Conservation (phyloP, 2,329 filamentous ascomycete genomes). For the Falciphora oryzae region DNA sequence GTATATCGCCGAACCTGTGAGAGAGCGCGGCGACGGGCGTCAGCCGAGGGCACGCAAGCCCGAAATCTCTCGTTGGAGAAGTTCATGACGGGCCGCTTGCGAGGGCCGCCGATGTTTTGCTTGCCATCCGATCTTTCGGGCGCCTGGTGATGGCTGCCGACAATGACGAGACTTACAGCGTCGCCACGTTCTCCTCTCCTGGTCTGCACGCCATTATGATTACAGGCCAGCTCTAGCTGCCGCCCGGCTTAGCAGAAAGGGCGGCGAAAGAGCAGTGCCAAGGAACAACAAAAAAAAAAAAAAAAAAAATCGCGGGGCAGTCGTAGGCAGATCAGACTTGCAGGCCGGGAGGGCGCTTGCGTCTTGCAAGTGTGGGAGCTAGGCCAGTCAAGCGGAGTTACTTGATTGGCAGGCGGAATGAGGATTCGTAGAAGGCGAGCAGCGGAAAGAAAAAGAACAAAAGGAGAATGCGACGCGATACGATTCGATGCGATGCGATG, state of each 20-base stretch:
- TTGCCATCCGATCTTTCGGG: not conserved
- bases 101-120: not conserved
- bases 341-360: not conserved
- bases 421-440: not conserved
- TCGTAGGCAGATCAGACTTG: not conserved
- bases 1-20: constrained; percentile 66
- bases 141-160: not conserved
- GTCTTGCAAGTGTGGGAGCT: not conserved
- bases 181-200: constrained; percentile 42
- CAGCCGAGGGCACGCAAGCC: not conserved
- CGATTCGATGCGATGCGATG: too few species aligned
- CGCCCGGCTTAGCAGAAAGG: too few species aligned
- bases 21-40: not conserved
- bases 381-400: not conserved
- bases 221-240: not conserved
- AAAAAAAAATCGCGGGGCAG: not conserved
- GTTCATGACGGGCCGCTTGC: too few species aligned
- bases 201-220: constrained; percentile 36
- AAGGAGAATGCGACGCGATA: too few species aligned
- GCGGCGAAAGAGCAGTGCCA: not conserved
- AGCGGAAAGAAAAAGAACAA: not conserved
- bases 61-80: not conserved
- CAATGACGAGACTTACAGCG: constrained; percentile 30
- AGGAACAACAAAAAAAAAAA: not conserved
- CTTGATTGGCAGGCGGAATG: not conserved